Conservation (phyloP, 768 basidiomycete species). For the Strobilomyces confusus region DNA sequence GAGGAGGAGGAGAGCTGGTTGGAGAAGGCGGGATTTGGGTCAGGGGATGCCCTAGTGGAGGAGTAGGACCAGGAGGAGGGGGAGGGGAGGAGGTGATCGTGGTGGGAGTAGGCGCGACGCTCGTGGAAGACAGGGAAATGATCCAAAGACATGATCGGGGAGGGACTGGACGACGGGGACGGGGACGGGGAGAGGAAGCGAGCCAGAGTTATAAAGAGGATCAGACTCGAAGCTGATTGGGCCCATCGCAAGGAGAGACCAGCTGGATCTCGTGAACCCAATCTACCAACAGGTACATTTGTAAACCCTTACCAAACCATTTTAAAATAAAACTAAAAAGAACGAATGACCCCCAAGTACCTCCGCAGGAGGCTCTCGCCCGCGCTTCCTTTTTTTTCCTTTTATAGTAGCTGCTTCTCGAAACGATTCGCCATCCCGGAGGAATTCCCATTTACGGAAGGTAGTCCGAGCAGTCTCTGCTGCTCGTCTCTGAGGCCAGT, state of each 20-base stretch:
- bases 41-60: slow-evolving; percentile 22
- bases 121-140: slow-evolving; percentile 31
- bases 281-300: slow-evolving; percentile 18
- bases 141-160: slow-evolving; percentile 29
- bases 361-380: not conserved
- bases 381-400: slow-evolving; percentile 10
- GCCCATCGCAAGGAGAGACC: not conserved
- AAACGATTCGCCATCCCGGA: slow-evolving; percentile 17
- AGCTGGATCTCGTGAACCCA: slow-evolving; percentile 22
- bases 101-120: slow-evolving; percentile 27
- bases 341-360: slow-evolving; percentile 10
- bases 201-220: slow-evolving; percentile 30
- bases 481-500: too few species aligned
- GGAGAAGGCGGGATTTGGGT: slow-evolving; percentile 11
- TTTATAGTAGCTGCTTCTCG: slow-evolving; percentile 16
- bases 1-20: slow-evolving; percentile 19
- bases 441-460: slow-evolving; percentile 1
- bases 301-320: not conserved
- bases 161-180: not conserved
- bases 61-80: slow-evolving; percentile 26
- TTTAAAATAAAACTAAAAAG: not conserved
- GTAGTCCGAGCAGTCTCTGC: not conserved
- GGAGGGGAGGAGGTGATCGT: slow-evolving; percentile 21
- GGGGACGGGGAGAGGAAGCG: slow-evolving; percentile 5
- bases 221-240: slow-evolving; percentile 22